Evolutionary conservation across 768 basidiomycete species (phyloP).

Genomic region (Suillus weaverae): DNA sequence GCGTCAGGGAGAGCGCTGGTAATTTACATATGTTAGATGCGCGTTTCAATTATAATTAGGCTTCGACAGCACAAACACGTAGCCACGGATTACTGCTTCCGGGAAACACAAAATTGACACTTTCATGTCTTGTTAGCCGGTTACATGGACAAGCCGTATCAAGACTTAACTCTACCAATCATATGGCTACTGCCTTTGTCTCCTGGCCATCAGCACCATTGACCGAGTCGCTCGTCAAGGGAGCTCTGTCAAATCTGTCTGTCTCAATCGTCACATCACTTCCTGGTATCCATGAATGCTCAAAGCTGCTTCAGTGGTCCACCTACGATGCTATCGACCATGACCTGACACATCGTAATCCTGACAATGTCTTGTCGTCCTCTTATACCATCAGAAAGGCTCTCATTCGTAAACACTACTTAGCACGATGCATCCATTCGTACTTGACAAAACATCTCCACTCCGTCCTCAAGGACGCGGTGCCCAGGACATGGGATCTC

Average conservation of each 20-base stretch:
- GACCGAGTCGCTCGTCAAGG: conserved; percentile 47
- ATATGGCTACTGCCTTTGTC: conserved; percentile 37
- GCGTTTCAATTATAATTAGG: not conserved
- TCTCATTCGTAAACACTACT: conserved; percentile 91
- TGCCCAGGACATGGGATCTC: conserved; percentile 79
- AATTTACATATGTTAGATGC: not conserved
- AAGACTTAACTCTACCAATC: not conserved
- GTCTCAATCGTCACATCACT: conserved; percentile 29
- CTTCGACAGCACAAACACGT: too few species aligned
- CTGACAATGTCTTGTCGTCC: conserved; percentile 61
- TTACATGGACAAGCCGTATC: not conserved
- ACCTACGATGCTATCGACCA: conserved; percentile 88
- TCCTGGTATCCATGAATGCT: conserved; percentile 19
- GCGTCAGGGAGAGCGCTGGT: not conserved
- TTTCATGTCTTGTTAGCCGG: not conserved
- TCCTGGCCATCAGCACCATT: conserved; percentile 57
- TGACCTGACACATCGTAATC: conserved; percentile 57
- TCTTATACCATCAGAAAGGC: conserved; percentile 90
- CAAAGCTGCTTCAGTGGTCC: conserved; percentile 70
- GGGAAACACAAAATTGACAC: too few species aligned
- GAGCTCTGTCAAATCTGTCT: conserved; percentile 38
- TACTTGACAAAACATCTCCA: conserved; percentile 71
- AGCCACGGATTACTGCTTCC: too few species aligned
- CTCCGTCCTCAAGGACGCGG: conserved; percentile 52
- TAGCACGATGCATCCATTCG: conserved; percentile 70